These are phyloP conservation scores for Salix brachista DNA, from an alignment of 345 rosid genomes.

Conservation along the genomic window DNA sequence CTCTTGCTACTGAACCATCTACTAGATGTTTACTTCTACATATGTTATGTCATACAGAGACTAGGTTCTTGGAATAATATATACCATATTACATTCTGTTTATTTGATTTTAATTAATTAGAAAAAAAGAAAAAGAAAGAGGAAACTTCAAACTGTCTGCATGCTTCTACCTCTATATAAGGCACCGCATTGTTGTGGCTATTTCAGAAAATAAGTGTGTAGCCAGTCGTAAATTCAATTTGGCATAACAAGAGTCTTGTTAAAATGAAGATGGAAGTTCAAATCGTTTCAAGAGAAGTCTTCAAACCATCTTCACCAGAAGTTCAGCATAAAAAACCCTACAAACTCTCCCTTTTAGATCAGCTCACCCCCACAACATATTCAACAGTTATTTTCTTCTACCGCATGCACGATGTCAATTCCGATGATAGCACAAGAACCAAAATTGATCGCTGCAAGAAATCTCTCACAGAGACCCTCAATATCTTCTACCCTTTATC, in stretches of 20 bases:
- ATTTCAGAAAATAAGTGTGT: no score
- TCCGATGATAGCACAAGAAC: background rate
- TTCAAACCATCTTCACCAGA: constrained; percentile 21
- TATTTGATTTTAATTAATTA: no score
- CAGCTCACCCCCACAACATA: constrained; percentile 28
- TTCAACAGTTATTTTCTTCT: constrained; percentile 16
- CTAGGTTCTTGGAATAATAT: no score
- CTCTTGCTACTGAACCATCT: rapidly evolving
- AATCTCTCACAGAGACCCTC: constrained; percentile 18
- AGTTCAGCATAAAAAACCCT: constrained; percentile 4
- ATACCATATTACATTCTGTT: no score
- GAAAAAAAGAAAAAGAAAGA: no score
- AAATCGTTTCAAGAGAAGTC: constrained; percentile 12
- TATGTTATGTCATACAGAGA: no score
- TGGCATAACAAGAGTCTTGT: no score
- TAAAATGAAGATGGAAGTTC: constrained; percentile 4
- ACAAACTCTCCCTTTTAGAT: constrained; percentile 8
- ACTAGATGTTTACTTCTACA: no score
- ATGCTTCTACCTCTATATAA: no score
- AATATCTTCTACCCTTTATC: constrained; percentile 14
- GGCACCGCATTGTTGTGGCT: no score
- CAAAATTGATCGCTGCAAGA: background rate
- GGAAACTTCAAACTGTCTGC: no score
- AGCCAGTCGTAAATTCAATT: no score
- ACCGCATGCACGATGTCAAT: background rate